A percentile compares a stretch with the other conserved stretches of the same genome.
Evolutionary conservation across 2,329 filamentous ascomycete genomes (phyloP).

Genomic region (Akanthomyces lecanii): DNA sequence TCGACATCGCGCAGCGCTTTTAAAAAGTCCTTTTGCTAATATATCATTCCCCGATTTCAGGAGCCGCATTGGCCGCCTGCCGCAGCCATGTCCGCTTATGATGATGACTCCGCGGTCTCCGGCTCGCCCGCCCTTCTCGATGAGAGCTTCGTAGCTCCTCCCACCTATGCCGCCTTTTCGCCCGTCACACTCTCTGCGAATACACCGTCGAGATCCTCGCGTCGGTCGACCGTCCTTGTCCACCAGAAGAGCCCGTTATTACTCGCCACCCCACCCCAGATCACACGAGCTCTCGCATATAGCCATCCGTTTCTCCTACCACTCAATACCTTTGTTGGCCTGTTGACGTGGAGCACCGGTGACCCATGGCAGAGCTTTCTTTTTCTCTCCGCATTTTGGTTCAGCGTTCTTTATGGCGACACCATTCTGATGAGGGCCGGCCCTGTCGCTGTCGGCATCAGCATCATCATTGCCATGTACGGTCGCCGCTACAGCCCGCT

Average conservation of each 20-base stretch:
- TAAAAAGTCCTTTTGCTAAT: background rate
- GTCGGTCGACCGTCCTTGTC: slow-evolving; percentile 86
- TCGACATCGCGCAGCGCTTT: background rate
- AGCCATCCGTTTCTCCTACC: slow-evolving; percentile 92
- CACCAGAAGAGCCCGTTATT: slow-evolving; percentile 94
- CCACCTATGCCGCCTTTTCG: slow-evolving; percentile 87
- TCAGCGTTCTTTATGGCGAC: slow-evolving; percentile 79
- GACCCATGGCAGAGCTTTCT: slow-evolving; percentile 98
- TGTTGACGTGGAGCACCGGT: slow-evolving; percentile 89
- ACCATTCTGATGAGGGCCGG: slow-evolving; percentile 75
- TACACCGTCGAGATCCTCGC: slow-evolving; percentile 55
- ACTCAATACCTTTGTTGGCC: slow-evolving; percentile 76
- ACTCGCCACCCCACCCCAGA: slow-evolving; percentile 87
- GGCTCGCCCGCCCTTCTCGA: slow-evolving; percentile 25
- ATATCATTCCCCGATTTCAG: background rate
- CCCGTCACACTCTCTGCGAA: slow-evolving; percentile 71
- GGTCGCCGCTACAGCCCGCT: slow-evolving; percentile 82
- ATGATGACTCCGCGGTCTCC: slow-evolving; percentile 26
- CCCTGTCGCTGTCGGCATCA: slow-evolving; percentile 73
- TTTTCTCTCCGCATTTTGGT: slow-evolving; percentile 82
- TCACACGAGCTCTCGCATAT: slow-evolving; percentile 90
- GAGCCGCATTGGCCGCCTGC: slow-evolving; percentile 15
- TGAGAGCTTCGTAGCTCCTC: slow-evolving; percentile 37
- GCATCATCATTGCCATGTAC: slow-evolving; percentile 89
- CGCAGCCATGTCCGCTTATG: slow-evolving; percentile 24